Evolutionary conservation across 2,329 filamentous ascomycete genomes (phyloP).

Genomic region (Septoria petroselini): DNA sequence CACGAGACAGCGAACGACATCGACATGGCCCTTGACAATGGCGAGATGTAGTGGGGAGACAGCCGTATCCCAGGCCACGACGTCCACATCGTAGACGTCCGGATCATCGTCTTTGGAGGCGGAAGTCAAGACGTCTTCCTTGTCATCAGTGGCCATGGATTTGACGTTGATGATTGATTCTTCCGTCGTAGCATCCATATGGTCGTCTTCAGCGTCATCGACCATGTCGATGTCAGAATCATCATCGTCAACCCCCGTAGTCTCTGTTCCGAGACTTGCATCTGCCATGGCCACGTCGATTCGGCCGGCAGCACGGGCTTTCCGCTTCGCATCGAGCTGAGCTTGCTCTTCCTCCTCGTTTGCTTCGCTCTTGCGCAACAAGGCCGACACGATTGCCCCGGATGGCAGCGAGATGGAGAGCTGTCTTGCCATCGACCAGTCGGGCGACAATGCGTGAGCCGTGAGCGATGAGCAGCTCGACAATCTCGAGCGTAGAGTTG

Average conservation of each 20-base stretch:
- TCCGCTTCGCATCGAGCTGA: constrained; percentile 41
- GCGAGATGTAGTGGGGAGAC: constrained; percentile 75
- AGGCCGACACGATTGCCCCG: constrained; percentile 69
- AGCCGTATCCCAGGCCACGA: constrained; percentile 74
- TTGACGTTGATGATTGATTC: constrained; percentile 71
- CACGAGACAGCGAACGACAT: constrained; percentile 67
- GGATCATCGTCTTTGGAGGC: constrained; percentile 60
- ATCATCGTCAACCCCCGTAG: constrained; percentile 35
- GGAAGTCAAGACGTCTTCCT: constrained; percentile 48
- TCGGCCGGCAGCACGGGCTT: constrained; percentile 35
- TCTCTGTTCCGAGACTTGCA: neutral
- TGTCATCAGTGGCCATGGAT: neutral
- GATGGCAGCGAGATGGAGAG: constrained; percentile 75
- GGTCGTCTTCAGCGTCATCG: constrained; percentile 43
- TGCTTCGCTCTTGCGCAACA: constrained; percentile 69
- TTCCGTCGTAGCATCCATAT: constrained; percentile 49
- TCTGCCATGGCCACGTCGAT: constrained; percentile 18
- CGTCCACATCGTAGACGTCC: constrained; percentile 75
- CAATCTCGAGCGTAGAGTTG: constrained; percentile 65
- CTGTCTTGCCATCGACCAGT: constrained; percentile 74
- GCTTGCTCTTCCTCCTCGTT: constrained; percentile 67
- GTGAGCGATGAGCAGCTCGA: constrained; percentile 66
- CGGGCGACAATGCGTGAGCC: constrained; percentile 71
- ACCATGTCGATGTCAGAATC: constrained; percentile 46
- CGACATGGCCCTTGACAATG: constrained; percentile 67